These are phyloP conservation scores for Chlorophyllum brunneum DNA, from an alignment of 768 basidiomycete species.

Conservation along the genomic window DNA sequence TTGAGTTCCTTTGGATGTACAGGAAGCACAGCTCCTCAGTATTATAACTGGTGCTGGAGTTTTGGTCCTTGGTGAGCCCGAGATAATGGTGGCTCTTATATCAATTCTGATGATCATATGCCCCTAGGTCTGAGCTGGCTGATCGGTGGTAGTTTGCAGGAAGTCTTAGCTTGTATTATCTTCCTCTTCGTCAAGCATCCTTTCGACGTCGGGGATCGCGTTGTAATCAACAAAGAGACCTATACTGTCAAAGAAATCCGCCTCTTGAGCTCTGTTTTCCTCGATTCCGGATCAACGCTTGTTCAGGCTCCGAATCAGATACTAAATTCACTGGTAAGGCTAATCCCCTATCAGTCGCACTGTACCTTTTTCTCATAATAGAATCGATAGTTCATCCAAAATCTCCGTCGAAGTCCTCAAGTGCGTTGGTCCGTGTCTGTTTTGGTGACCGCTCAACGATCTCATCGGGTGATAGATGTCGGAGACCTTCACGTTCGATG, in stretches of 20 bases:
- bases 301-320: constrained; percentile 73
- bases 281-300: constrained; percentile 52
- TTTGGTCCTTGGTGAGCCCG: constrained; percentile 41
- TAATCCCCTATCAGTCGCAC: background rate
- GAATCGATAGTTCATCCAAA: constrained; percentile 57
- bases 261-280: constrained; percentile 72
- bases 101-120: constrained; percentile 11
- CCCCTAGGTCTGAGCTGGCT: constrained; percentile 76
- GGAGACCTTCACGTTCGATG: constrained; percentile 80
- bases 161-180: constrained; percentile 82
- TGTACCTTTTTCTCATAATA: background rate
- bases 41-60: constrained; percentile 76
- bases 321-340: constrained; percentile 49
- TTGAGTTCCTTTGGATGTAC: constrained; percentile 11
- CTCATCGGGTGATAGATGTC: constrained; percentile 50
- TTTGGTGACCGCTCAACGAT: constrained; percentile 1
- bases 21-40: constrained; percentile 72
- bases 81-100: background rate
- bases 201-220: constrained; percentile 78
- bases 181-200: constrained; percentile 89
- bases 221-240: constrained; percentile 45
- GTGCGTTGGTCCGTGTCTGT: constrained; percentile 25
- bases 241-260: constrained; percentile 90
- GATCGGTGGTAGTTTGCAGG: constrained; percentile 76
- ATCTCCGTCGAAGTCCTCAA: constrained; percentile 69